Percentiles rank a stretch among this genome's conserved stretches.
Conservation (phyloP, 192 early-diverging fungal species). For the Coemansia sp. region DNA sequence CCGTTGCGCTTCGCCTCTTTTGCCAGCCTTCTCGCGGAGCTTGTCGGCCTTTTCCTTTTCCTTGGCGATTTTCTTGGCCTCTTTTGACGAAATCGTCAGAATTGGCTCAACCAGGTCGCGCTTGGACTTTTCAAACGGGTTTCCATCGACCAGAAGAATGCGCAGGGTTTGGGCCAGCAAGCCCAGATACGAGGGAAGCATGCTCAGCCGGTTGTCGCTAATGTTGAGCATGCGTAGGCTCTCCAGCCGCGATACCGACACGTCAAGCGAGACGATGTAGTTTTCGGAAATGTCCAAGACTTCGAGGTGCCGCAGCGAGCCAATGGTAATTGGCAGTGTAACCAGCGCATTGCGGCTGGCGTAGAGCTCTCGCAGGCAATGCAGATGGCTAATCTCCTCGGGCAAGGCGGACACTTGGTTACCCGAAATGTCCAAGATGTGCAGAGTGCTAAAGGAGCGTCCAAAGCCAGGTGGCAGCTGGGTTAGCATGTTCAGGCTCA, state of each 20-base stretch:
- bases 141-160: constrained; percentile 40
- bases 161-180: constrained; percentile 32
- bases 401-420: constrained; percentile 41
- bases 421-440: constrained; percentile 32
- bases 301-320: constrained; percentile 38
- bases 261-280: constrained; percentile 22
- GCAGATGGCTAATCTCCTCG: constrained; percentile 32
- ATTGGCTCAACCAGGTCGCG: constrained; percentile 36
- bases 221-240: constrained; percentile 43
- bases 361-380: constrained; percentile 39
- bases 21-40: constrained; percentile 10
- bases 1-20: constrained; percentile 2
- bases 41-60: constrained; percentile 18
- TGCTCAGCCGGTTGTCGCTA: constrained; percentile 37
- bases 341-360: constrained; percentile 33
- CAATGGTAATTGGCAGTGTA: constrained; percentile 29
- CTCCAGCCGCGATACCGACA: constrained; percentile 27
- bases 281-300: constrained; percentile 42
- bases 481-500: constrained; percentile 34
- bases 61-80: constrained; percentile 14
- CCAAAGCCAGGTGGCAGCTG: constrained; percentile 37
- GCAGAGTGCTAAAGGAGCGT: constrained; percentile 23
- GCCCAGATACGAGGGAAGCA: constrained; percentile 36
- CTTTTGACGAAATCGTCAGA: constrained; percentile 15
- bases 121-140: constrained; percentile 36